Percentiles rank a stretch among this genome's conserved stretches.
Conservation (phyloP, 495 filamentous ascomycete genomes). For the Penicillium riverlandense region DNA sequence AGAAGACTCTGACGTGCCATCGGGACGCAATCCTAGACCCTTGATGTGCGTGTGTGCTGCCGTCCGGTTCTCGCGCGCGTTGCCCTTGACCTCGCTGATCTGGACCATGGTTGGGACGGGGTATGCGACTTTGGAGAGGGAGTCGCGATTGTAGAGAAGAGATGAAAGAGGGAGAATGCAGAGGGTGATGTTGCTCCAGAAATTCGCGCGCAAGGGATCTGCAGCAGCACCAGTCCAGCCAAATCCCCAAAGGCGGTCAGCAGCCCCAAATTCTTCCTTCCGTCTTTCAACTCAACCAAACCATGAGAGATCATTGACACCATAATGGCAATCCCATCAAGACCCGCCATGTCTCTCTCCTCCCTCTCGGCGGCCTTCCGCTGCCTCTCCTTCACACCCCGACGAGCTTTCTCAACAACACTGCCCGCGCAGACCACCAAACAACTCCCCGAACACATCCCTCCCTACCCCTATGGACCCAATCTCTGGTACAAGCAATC, state of each 20-base stretch:
- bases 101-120: conserved; percentile 62
- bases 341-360: conserved; percentile 21
- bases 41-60: conserved; percentile 97
- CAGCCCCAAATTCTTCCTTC: conserved; percentile 33
- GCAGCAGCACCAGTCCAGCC: conserved; percentile 20
- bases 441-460: conserved; percentile 41
- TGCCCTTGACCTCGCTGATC: conserved; percentile 93
- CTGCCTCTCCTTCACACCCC: conserved; percentile 32
- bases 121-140: conserved; percentile 15
- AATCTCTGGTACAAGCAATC: conserved; percentile 75
- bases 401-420: conserved; percentile 38
- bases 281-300: too few species aligned
- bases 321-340: conserved; percentile 23
- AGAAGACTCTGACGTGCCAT: conserved; percentile 73
- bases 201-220: conserved; percentile 33
- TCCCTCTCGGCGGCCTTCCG: conserved; percentile 37
- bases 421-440: conserved; percentile 24
- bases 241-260: conserved; percentile 32
- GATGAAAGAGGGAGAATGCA: background rate
- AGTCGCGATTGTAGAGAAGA: conserved; percentile 1
- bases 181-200: conserved; percentile 11
- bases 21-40: conserved; percentile 73
- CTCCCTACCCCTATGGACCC: conserved; percentile 82
- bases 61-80: conserved; percentile 89
- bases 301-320: too few species aligned